Base-by-base conservation (phyloP, 108 stramenopile species). In the Nannochloropsis gaditana region DNA sequence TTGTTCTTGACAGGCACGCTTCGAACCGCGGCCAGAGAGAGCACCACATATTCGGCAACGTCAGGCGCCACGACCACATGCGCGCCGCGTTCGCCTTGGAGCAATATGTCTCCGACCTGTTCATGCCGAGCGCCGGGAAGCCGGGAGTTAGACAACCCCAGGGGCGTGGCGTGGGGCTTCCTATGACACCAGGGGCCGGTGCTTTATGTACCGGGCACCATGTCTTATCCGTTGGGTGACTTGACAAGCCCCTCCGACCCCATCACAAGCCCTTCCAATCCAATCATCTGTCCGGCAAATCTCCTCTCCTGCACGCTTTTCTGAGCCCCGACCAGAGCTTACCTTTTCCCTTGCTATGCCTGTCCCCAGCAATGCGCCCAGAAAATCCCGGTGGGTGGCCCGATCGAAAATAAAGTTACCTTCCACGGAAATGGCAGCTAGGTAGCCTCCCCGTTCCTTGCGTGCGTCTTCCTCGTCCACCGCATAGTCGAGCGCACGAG, bases 41-140 rank as follows among this genome's bases (percentile, higher is more conserved):
- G 19, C 44, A 31, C 41, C 8, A 88, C 47, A 43, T 85, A 82
- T 1, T 88, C 87, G 45, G 87, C 87, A 43, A 84, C 82, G 15
- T 81, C 84, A 43, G 84, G 84, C 41, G 80, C 79, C 5, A 84
- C 79, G 21, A 88, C 42, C 41, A 88, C 84, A 42, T 88, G 87
- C 5, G 87, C 87, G 21, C 87, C 87, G 41, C 87, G 43, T 42
- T 88, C 87, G 15, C 87, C 87, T 80, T 88, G 87, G 11, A 88
- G 84, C 15, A 88, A 80, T 11, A 88, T 88, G 79, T 88, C 87
- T 1, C 87, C 87, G 11, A 88, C 80, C 87, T 87, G 44, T 4
- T 15, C 15, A 73, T 73, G 59, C 59, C 15, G n/a, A 5, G 59
- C 15, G 31, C 31, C 31, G 31, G 31, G 31, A 31, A 31, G 31